Conservation (phyloP, 208 protist genomes). For the Leishmania lainsoni region DNA sequence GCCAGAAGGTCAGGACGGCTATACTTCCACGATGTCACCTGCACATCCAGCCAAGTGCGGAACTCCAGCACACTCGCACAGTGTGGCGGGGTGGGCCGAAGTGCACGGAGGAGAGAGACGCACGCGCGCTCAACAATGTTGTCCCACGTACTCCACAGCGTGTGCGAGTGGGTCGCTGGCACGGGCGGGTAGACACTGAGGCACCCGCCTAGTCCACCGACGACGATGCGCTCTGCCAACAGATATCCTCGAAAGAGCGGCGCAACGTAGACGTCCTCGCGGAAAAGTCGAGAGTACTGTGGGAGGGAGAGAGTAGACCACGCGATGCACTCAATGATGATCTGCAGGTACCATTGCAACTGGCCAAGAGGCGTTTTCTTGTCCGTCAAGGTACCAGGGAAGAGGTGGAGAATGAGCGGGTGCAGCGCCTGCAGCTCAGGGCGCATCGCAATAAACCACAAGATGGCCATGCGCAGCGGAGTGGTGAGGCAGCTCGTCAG, state of each 20-base stretch:
- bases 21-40: conserved; percentile 74
- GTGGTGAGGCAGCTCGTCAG: conserved; percentile 99
- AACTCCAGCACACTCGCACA: conserved; percentile 68
- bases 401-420: conserved; percentile 74
- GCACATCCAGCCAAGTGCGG: conserved; percentile 79
- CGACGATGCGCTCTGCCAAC: conserved; percentile 96
- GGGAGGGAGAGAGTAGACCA: conserved; percentile 93
- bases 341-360: conserved; percentile 99
- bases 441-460: conserved; percentile 90
- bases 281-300: conserved; percentile 85
- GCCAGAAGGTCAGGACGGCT: conserved; percentile 34
- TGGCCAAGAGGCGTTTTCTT: conserved; percentile 96
- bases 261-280: conserved; percentile 97
- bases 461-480: conserved; percentile 95
- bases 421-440: conserved; percentile 60
- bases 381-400: conserved; percentile 77
- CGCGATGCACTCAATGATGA: conserved; percentile 98
- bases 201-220: conserved; percentile 86
- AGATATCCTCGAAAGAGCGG: conserved; percentile 98
- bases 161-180: conserved; percentile 87
- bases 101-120: conserved; percentile 55
- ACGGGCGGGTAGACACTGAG: conserved; percentile 94
- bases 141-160: conserved; percentile 92
- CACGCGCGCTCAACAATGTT: conserved; percentile 75
- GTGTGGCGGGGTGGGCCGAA: conserved; percentile 60